phyloP scores from a whole-genome alignment of 2,329 filamentous ascomycete genomes.

The Verticillium nubilum region DNA sequence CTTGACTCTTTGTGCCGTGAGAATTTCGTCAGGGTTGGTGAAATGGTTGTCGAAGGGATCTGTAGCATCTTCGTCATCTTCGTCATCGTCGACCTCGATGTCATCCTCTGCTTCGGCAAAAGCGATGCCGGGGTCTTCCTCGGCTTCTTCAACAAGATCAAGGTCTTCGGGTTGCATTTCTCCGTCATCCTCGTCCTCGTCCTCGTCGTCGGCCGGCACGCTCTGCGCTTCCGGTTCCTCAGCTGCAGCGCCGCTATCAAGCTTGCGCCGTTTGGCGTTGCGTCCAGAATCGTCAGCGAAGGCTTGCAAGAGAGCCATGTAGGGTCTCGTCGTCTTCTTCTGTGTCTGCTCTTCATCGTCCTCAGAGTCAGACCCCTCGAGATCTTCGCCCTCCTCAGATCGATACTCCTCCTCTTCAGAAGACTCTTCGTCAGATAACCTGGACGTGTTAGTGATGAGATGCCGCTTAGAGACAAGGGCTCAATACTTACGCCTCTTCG shows the following conservation, averaged over 20 bases:
- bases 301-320: constrained; percentile 54
- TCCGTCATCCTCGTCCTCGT: constrained; percentile 13
- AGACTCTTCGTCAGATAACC: constrained; percentile 17
- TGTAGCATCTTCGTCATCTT: constrained; percentile 34
- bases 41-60: constrained; percentile 85
- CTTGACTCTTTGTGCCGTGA: constrained; percentile 48
- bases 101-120: constrained; percentile 16
- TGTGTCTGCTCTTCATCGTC: constrained; percentile 25
- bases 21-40: constrained; percentile 57
- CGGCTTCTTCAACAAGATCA: constrained; percentile 11
- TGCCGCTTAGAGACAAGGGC: neutral
- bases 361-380: constrained; percentile 39
- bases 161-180: constrained; percentile 22
- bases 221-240: constrained; percentile 1
- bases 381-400: constrained; percentile 36
- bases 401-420: constrained; percentile 22
- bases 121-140: constrained; percentile 13
- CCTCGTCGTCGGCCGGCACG: constrained; percentile 13
- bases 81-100: constrained; percentile 12
- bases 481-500: constrained; percentile 29
- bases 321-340: constrained; percentile 38
- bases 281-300: constrained; percentile 40
- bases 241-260: constrained; percentile 30
- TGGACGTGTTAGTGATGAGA: neutral
- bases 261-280: constrained; percentile 52